Evolutionary conservation across 805 yeast genomes (phyloP).

Genomic region (Schwanniomyces sp.): DNA sequence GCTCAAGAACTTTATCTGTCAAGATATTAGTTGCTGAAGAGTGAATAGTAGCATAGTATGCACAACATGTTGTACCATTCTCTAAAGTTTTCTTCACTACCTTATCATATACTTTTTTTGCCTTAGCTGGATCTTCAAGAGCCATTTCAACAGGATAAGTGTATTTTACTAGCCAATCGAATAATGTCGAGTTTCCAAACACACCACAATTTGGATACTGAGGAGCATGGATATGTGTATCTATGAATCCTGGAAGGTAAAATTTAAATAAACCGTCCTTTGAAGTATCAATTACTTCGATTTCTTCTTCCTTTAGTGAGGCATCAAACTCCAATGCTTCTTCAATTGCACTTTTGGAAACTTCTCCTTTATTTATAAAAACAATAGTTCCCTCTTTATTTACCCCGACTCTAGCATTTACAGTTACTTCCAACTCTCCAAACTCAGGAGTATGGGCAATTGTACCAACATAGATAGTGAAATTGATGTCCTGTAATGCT

Average conservation of each 20-base stretch:
- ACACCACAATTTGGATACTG: constrained; percentile 82
- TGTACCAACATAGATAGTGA: constrained; percentile 57
- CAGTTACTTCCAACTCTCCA: constrained; percentile 53
- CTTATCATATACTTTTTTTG: constrained; percentile 57
- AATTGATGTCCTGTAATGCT: neutral
- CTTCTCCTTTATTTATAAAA: neutral
- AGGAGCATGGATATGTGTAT: constrained; percentile 83
- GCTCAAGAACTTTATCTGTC: constrained; percentile 61
- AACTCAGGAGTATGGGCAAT: constrained; percentile 63
- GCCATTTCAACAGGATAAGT: constrained; percentile 83
- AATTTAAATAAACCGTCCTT: constrained; percentile 41
- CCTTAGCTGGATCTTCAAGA: constrained; percentile 49
- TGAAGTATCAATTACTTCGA: constrained; percentile 9
- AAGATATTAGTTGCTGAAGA: constrained; percentile 64
- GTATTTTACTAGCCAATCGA: constrained; percentile 79
- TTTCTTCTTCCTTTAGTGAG: constrained; percentile 5
- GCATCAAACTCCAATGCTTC: constrained; percentile 18
- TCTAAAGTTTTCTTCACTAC: constrained; percentile 61
- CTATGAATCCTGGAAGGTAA: constrained; percentile 79
- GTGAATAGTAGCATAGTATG: constrained; percentile 83
- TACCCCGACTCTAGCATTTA: constrained; percentile 60
- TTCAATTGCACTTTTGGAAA: constrained; percentile 13
- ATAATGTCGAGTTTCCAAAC: constrained; percentile 73
- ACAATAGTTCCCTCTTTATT: constrained; percentile 49
- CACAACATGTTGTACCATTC: constrained; percentile 82